Percentiles rank a stretch among this genome's conserved stretches.
phyloP scores from a whole-genome alignment of 164 flowering plant genomes.

The Magnolia changhungtana region DNA sequence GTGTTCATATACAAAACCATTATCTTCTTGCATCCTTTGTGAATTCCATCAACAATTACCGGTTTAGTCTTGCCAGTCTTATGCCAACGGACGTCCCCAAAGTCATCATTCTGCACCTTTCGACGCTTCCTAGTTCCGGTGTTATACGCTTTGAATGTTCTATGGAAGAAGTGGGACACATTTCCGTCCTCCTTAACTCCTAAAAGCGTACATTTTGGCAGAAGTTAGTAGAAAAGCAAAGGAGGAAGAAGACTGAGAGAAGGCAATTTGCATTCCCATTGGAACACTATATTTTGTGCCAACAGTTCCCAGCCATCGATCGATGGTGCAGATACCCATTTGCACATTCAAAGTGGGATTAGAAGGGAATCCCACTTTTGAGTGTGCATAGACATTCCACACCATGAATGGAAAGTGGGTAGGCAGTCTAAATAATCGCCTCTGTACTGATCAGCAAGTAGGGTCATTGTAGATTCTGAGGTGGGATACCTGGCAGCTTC shows the following conservation, averaged over 20 bases:
- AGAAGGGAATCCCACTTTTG: background rate
- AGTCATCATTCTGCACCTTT: constrained; percentile 63
- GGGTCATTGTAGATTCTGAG: background rate
- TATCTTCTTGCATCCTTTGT: constrained; percentile 86
- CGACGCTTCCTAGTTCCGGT: constrained; percentile 93
- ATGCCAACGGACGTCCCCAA: constrained; percentile 94
- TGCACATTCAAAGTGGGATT: background rate
- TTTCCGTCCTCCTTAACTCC: constrained; percentile 93
- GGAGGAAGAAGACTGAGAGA: background rate
- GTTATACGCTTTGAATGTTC: constrained; percentile 87
- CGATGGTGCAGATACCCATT: background rate
- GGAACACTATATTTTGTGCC: no score
- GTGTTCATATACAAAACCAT: constrained; percentile 79
- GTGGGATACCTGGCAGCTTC: constrained; percentile 59
- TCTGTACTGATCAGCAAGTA: background rate
- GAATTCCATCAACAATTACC: constrained; percentile 67
- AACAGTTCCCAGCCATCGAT: background rate
- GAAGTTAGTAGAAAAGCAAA: background rate
- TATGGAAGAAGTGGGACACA: constrained; percentile 78
- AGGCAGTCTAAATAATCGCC: background rate
- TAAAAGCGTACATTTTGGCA: constrained; percentile 14
- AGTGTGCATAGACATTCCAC: background rate
- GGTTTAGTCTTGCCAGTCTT: constrained; percentile 97
- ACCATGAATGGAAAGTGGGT: background rate
- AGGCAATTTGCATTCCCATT: background rate